Conservation (phyloP, 2,329 filamentous ascomycete genomes). For the Hypoxylon sp. region DNA sequence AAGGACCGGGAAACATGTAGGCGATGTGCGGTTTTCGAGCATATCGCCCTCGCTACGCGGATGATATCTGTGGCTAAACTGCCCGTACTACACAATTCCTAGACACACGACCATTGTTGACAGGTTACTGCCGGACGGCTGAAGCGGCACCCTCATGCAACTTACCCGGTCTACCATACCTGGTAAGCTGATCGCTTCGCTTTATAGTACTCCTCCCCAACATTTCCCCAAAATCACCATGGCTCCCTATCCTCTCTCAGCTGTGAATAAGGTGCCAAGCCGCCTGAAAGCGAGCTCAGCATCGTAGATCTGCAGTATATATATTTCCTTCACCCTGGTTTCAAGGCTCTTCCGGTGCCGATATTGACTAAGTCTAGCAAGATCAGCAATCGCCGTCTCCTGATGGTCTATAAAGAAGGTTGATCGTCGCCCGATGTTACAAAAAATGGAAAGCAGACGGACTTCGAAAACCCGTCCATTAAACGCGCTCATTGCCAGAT, state of each 20-base stretch:
- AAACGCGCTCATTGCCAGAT: conserved; percentile 15
- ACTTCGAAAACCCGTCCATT: conserved; percentile 20
- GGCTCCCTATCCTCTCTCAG: conserved; percentile 5
- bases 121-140: conserved; percentile 25
- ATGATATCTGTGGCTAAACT: conserved; percentile 29
- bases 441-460: conserved; percentile 23
- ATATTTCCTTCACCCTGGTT: background rate
- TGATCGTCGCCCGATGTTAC: conserved; percentile 23
- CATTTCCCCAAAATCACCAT: conserved; percentile 14
- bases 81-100: conserved; percentile 3
- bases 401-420: conserved; percentile 26
- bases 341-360: conserved; percentile 25
- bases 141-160: conserved; percentile 15
- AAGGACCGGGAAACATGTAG: conserved; percentile 22
- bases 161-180: conserved; percentile 9
- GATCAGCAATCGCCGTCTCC: conserved; percentile 20
- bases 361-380: conserved; percentile 20
- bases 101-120: conserved; percentile 3
- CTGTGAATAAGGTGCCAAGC: conserved; percentile 30
- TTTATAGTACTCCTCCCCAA: conserved; percentile 1
- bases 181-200: conserved; percentile 4
- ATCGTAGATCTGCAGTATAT: conserved; percentile 9
- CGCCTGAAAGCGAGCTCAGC: conserved; percentile 30
- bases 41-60: conserved; percentile 21
- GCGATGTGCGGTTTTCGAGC: conserved; percentile 18